Base-by-base conservation (phyloP, 169 alveolate species). In the Plasmodium gaboni region DNA sequence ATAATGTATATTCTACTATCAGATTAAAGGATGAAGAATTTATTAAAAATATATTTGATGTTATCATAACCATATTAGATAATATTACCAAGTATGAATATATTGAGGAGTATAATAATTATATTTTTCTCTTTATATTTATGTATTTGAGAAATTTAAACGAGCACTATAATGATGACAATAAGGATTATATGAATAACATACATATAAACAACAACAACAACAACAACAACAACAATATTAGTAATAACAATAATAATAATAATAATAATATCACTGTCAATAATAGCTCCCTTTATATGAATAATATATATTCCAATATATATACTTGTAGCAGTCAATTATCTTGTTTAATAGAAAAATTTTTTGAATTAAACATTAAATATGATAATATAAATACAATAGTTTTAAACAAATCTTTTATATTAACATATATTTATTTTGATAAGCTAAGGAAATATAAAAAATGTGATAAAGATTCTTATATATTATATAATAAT, bases 261-360 rank as follows among this genome's bases (percentile, higher is more conserved):
- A 38, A 73, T 12, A 59, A 17, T 59, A 22, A 44, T 26, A 48
- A 19, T 38, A 13, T 15, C 15, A 17, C 69, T 19, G 24, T 17
- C 55, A 59, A 65, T 48, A 38, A 38, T 38, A 38, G 46, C 7
- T 38, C 46, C 46, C 46, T 38, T 38, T 38, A 9, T 38, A 38
- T 38, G 46, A 38, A 38, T 38, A 38, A 38, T 38, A 5, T 6
- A 38, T 7, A 5, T 38, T 38, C 46, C 46, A 38, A 38, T 5
- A 38, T 38, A 38, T 38, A 38, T 5, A 38, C 9, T 38, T 38
- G 46, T 38, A 38, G 46, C 2, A 38, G 46, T 38, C 46, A 38
- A 38, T 51, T 61, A n/a, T 68, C 85, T 32, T 68, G 71, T 9
- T 32, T 80, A 64, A 68, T 67, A 80, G 90, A 80, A 44, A 80